phyloP scores from a whole-genome alignment of 1,139 yeast genomes.

The Hyphopichia wangnamkhiaoensis region DNA sequence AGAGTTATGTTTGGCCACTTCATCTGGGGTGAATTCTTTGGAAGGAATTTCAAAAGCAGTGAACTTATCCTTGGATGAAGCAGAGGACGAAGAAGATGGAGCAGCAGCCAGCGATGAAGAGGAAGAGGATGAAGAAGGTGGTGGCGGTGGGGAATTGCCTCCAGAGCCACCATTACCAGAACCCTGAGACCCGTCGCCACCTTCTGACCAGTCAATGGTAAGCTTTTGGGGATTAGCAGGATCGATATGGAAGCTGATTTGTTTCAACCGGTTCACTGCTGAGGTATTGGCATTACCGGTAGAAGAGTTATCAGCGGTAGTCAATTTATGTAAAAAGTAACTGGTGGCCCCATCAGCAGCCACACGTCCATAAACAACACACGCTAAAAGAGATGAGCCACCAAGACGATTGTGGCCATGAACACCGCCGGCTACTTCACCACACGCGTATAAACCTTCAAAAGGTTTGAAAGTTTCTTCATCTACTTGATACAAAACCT shows the following conservation, averaged over 20 bases:
- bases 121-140: slow-evolving; percentile 6
- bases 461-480: slow-evolving; percentile 35
- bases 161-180: slow-evolving; percentile 8
- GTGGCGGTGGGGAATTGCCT: slow-evolving; percentile 6
- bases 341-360: slow-evolving; percentile 53
- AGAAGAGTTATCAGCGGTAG: slow-evolving; percentile 9
- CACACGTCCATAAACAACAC: slow-evolving; percentile 77
- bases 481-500: slow-evolving; percentile 49
- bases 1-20: slow-evolving; percentile 64
- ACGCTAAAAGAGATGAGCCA: slow-evolving; percentile 74
- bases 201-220: slow-evolving; percentile 29
- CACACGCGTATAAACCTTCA: slow-evolving; percentile 71
- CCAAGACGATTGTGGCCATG: slow-evolving; percentile 79
- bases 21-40: slow-evolving; percentile 49
- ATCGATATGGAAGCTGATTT: slow-evolving; percentile 49
- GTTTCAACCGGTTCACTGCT: slow-evolving; percentile 41
- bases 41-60: slow-evolving; percentile 38
- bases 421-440: slow-evolving; percentile 82
- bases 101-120: slow-evolving; percentile 1
- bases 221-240: slow-evolving; percentile 33
- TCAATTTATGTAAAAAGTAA: slow-evolving; percentile 32
- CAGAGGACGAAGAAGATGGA: slow-evolving; percentile 9
- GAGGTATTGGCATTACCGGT: slow-evolving; percentile 10
- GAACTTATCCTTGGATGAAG: slow-evolving; percentile 9
- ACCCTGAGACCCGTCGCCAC: no score